Conservation (phyloP, 345 rosid species). For the Populus pruinosa region DNA sequence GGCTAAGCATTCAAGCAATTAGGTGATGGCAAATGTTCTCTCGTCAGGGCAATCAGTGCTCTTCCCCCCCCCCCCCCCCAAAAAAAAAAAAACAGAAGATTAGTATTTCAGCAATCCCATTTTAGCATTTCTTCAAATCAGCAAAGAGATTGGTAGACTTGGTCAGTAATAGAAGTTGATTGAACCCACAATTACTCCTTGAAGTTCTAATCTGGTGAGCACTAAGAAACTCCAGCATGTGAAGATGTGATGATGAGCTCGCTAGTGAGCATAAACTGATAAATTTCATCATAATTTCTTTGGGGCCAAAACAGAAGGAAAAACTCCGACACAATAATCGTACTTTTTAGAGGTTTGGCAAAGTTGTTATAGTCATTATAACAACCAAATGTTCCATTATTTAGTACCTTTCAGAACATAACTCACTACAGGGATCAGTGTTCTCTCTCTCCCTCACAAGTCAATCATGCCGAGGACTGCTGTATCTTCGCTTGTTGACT, state of each 20-base stretch:
- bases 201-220: neutral
- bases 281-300: constrained; percentile 5
- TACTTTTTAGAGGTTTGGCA: constrained; percentile 24
- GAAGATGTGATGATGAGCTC: constrained; percentile 28
- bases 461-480: constrained; percentile 40
- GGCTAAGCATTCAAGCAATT: neutral
- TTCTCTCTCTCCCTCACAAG: constrained; percentile 21
- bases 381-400: constrained; percentile 38
- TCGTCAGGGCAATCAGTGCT: neutral
- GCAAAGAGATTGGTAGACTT: constrained; percentile 17
- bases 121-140: constrained; percentile 22
- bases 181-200: constrained; percentile 4
- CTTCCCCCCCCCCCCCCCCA: neutral
- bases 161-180: constrained; percentile 22
- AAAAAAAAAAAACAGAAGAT: constrained; percentile 4
- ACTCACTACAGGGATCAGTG: neutral
- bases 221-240: constrained; percentile 36
- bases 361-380: constrained; percentile 33
- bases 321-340: constrained; percentile 44
- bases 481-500: constrained; percentile 52
- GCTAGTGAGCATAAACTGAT: constrained; percentile 9
- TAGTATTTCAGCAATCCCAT: constrained; percentile 1
- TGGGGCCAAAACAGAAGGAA: constrained; percentile 19
- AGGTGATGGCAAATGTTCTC: neutral
- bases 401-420: constrained; percentile 38